These are phyloP conservation scores for Myxozyma sirexii DNA, from an alignment of 805 yeast genomes.

Conservation along the genomic window DNA sequence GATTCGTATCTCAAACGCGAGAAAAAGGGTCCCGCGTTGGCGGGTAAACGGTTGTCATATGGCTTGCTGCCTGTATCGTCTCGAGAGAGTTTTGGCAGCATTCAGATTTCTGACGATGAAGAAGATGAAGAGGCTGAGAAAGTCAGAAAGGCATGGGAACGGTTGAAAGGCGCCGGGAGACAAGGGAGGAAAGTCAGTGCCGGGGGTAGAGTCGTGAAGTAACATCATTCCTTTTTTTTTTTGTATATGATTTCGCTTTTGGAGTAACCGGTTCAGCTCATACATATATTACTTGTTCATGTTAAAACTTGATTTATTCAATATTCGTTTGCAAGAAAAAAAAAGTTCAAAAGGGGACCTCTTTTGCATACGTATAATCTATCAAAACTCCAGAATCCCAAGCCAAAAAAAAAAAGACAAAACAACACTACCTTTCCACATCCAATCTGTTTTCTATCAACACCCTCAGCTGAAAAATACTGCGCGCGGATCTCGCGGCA, in stretches of 20 bases:
- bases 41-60: not conserved
- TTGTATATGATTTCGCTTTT: not conserved
- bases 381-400: too few relatives aligned
- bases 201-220: slow-evolving; percentile 26
- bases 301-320: too few relatives aligned
- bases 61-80: not conserved
- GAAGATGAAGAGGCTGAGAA: slow-evolving; percentile 17
- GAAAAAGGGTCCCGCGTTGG: not conserved
- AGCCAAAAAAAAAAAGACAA: not conserved
- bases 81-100: not conserved
- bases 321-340: too few relatives aligned
- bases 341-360: too few relatives aligned
- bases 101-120: slow-evolving; percentile 8
- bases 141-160: slow-evolving; percentile 19
- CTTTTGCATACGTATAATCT: too few relatives aligned
- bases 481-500: slow-evolving; percentile 67
- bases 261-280: too few relatives aligned
- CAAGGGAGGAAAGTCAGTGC: slow-evolving; percentile 27
- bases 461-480: slow-evolving; percentile 42
- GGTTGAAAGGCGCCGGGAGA: slow-evolving; percentile 13
- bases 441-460: not conserved
- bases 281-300: too few relatives aligned
- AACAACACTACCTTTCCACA: not conserved
- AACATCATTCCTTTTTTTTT: not conserved
- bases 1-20: slow-evolving; percentile 13